phyloP scores from a whole-genome alignment of 768 basidiomycete genomes.

The Coprinopsis cinerea region DNA sequence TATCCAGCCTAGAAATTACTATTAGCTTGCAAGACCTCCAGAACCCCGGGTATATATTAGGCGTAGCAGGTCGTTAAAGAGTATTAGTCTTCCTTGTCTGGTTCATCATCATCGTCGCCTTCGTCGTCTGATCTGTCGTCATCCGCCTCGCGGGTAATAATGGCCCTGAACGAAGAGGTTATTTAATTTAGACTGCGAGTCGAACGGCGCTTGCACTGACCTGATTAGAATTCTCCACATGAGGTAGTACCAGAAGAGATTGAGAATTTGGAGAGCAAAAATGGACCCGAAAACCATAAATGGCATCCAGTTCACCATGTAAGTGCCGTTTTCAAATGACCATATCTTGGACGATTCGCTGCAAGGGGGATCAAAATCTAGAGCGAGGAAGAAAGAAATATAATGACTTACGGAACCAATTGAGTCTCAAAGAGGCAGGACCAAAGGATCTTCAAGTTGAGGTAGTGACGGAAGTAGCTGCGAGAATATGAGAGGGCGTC shows the following conservation, averaged over 20 bases:
- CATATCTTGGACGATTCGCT: conserved; percentile 55
- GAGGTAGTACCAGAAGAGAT: conserved; percentile 90
- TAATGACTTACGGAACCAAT: conserved; percentile 58
- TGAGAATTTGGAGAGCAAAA: conserved; percentile 71
- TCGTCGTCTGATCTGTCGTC: conserved; percentile 85
- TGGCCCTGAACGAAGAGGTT: conserved; percentile 37
- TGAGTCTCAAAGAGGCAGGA: conserved; percentile 81
- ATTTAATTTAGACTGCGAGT: conserved; percentile 10
- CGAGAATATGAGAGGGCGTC: background rate
- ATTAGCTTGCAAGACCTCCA: too few relatives aligned
- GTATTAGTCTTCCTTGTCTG: conserved; percentile 27
- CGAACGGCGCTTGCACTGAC: conserved; percentile 35
- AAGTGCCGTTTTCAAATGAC: conserved; percentile 57
- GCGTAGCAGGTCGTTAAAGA: background rate
- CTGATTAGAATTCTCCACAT: conserved; percentile 72
- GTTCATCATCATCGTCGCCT: conserved; percentile 63
- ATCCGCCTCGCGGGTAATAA: conserved; percentile 38
- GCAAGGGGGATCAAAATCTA: background rate
- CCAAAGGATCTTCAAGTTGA: conserved; percentile 82
- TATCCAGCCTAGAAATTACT: too few relatives aligned
- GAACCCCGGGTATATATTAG: too few relatives aligned
- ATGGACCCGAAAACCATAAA: conserved; percentile 78
- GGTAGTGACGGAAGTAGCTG: conserved; percentile 91
- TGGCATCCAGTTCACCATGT: conserved; percentile 73
- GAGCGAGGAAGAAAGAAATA: background rate